Percentiles rank a stretch among this genome's conserved stretches.
Evolutionary conservation across 768 basidiomycete species (phyloP).

Genomic region (Phanerochaete sordida): DNA sequence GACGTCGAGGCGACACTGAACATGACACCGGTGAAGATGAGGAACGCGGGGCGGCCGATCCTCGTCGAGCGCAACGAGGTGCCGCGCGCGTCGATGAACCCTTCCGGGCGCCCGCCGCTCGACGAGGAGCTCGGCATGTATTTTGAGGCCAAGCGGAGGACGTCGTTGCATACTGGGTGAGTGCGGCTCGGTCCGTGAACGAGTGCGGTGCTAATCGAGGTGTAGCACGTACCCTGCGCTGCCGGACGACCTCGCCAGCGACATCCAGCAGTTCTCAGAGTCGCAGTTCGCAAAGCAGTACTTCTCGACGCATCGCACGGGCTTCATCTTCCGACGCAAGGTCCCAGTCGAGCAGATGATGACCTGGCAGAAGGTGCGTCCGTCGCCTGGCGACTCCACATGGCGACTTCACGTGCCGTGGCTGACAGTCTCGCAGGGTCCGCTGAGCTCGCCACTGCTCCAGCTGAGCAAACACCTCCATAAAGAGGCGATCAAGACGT

Average conservation of each 20-base stretch:
- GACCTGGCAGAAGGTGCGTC: constrained; percentile 80
- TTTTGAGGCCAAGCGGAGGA: constrained; percentile 20
- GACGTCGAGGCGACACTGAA: constrained; percentile 72
- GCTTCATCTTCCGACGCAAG: constrained; percentile 78
- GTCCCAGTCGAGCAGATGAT: constrained; percentile 86
- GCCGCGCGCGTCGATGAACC: not conserved
- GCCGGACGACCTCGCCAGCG: constrained; percentile 75
- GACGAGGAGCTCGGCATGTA: constrained; percentile 7
- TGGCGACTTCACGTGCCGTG: not conserved
- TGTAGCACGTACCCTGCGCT: constrained; percentile 70
- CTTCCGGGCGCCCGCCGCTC: not conserved
- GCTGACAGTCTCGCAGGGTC: constrained; percentile 33
- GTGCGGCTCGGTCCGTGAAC: not conserved
- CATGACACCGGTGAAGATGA: constrained; percentile 74
- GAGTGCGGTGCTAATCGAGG: not conserved
- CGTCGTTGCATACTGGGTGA: constrained; percentile 64
- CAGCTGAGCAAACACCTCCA: constrained; percentile 53
- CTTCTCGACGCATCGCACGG: constrained; percentile 87
- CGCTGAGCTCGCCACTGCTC: constrained; percentile 73
- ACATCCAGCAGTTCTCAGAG: constrained; percentile 85
- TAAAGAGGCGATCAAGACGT: constrained; percentile 78
- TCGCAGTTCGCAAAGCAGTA: constrained; percentile 84
- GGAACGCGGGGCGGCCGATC: constrained; percentile 60
- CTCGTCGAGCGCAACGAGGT: constrained; percentile 39
- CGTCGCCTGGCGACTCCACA: not conserved